Evolutionary conservation across 108 stramenopile species (phyloP).

Genomic region (Nitzschia sp.): DNA sequence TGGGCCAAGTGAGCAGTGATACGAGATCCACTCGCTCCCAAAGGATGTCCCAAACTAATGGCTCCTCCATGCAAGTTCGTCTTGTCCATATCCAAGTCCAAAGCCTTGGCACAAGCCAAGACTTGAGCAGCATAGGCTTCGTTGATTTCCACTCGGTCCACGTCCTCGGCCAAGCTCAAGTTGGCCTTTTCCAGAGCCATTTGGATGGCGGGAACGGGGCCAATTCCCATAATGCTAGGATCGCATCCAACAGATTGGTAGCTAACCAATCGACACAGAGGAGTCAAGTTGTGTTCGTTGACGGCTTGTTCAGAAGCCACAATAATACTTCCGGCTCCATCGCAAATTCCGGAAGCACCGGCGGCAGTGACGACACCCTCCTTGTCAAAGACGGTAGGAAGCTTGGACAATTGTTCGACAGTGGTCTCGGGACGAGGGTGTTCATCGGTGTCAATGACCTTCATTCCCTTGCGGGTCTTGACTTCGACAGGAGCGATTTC

Average conservation of each 20-base stretch:
- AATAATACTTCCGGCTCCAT: slow-evolving; percentile 94
- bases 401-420: slow-evolving; percentile 81
- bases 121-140: slow-evolving; percentile 98
- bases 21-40: slow-evolving; percentile 91
- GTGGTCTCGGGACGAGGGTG: slow-evolving; percentile 92
- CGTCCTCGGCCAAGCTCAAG: slow-evolving; percentile 79
- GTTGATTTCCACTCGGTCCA: slow-evolving; percentile 97
- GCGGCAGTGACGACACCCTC: slow-evolving; percentile 96
- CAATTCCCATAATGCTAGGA: slow-evolving; percentile 95
- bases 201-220: slow-evolving; percentile 92
- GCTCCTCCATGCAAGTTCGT: slow-evolving; percentile 94
- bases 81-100: slow-evolving; percentile 90
- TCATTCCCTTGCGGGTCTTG: slow-evolving; percentile 78
- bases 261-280: slow-evolving; percentile 80
- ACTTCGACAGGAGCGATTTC: slow-evolving; percentile 95
- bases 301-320: slow-evolving; percentile 89
- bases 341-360: slow-evolving; percentile 95
- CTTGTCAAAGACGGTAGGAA: slow-evolving; percentile 93
- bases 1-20: slow-evolving; percentile 94
- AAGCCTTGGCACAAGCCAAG: slow-evolving; percentile 93
- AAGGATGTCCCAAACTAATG: slow-evolving; percentile 91
- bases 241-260: slow-evolving; percentile 87
- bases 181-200: slow-evolving; percentile 79
- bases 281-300: slow-evolving; percentile 74
- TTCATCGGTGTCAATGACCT: slow-evolving; percentile 87